Evolutionary conservation across 495 filamentous ascomycete genomes (phyloP).

Genomic region (Tuber aestivum): DNA sequence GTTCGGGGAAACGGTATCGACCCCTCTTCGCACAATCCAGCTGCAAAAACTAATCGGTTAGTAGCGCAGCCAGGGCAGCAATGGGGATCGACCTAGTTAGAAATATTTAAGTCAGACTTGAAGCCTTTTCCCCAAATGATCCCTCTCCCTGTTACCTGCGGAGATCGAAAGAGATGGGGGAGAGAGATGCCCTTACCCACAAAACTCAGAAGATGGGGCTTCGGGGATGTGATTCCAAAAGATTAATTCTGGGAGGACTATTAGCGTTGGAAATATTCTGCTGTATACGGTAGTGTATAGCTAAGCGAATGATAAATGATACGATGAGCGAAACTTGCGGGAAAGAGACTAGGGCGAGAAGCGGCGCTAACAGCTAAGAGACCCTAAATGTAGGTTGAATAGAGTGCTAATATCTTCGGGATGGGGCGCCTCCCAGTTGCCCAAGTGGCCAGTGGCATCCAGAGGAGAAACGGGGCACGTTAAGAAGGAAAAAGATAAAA

Average conservation of each 20-base stretch:
- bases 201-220: conserved; percentile 18
- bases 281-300: conserved; percentile 25
- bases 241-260: conserved; percentile 21
- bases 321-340: conserved; percentile 17
- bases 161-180: conserved; percentile 18
- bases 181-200: conserved; percentile 29
- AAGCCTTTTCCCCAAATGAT: conserved; percentile 32
- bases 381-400: conserved; percentile 29
- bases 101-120: conserved; percentile 33
- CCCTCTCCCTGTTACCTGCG: conserved; percentile 1
- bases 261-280: conserved; percentile 19
- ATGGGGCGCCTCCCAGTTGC: conserved; percentile 31
- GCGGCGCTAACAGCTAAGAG: conserved; percentile 27
- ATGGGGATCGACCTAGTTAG: conserved; percentile 31
- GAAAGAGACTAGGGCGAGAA: conserved; percentile 25
- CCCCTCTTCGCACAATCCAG: conserved; percentile 32
- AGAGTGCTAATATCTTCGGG: conserved; percentile 28
- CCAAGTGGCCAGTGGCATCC: conserved; percentile 22
- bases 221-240: not conserved
- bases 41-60: conserved; percentile 29
- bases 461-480: conserved; percentile 38
- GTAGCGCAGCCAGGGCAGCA: conserved; percentile 41
- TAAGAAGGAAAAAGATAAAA: conserved; percentile 36
- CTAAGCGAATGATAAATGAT: conserved; percentile 17
- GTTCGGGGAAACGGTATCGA: conserved; percentile 24